phyloP scores from a whole-genome alignment of 2,329 filamentous ascomycete species.

The Aaosphaeria arxii region DNA sequence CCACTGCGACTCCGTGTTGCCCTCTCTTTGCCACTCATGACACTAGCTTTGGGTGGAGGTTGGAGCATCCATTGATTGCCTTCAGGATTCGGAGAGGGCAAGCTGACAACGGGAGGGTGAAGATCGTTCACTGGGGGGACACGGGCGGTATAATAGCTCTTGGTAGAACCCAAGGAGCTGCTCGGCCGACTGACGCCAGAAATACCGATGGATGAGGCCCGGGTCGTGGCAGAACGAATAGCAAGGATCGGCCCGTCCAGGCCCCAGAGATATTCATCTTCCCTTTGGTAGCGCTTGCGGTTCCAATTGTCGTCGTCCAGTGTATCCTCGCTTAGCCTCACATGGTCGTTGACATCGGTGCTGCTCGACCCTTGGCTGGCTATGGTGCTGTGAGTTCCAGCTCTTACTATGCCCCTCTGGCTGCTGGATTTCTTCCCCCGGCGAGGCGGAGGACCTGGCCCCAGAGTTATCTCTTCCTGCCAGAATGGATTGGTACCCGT shows the following conservation, averaged over 20 bases:
- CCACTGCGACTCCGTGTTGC: conserved; percentile 59
- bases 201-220: conserved; percentile 29
- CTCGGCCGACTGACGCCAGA: conserved; percentile 25
- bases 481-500: conserved; percentile 88
- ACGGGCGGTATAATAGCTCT: conserved; percentile 37
- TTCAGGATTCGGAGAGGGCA: conserved; percentile 64
- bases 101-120: conserved; percentile 80
- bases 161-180: conserved; percentile 23
- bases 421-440: conserved; percentile 50
- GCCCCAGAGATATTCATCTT: conserved; percentile 86
- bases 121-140: conserved; percentile 80
- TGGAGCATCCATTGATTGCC: conserved; percentile 90
- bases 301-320: conserved; percentile 63
- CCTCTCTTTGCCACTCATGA: conserved; percentile 85
- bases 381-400: conserved; percentile 49
- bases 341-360: conserved; percentile 16
- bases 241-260: conserved; percentile 46
- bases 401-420: conserved; percentile 58
- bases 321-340: conserved; percentile 33
- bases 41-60: conserved; percentile 80
- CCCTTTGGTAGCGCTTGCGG: conserved; percentile 73
- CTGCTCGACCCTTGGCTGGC: conserved; percentile 46
- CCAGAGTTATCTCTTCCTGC: conserved; percentile 80
- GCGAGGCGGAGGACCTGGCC: conserved; percentile 68
- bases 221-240: conserved; percentile 22